phyloP scores from a whole-genome alignment of 2,329 filamentous ascomycete genomes.

The Aspergillus flavus region DNA sequence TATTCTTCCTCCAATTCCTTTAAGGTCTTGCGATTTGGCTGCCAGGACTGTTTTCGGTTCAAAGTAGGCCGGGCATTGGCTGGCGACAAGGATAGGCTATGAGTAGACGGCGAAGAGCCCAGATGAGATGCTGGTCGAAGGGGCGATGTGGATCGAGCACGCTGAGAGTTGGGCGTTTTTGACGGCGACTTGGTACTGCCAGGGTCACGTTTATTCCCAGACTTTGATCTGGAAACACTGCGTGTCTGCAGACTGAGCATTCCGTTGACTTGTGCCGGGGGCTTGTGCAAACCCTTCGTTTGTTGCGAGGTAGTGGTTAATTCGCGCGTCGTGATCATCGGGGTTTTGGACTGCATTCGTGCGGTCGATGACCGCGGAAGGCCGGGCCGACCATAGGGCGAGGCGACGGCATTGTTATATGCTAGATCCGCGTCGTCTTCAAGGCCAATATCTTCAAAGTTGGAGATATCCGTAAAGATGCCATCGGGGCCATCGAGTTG shows the following conservation, averaged over 20 bases:
- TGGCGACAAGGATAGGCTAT: slow-evolving; percentile 30
- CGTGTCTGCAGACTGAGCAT: slow-evolving; percentile 29
- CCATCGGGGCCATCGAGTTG: slow-evolving; percentile 70
- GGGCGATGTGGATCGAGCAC: slow-evolving; percentile 35
- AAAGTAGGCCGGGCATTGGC: slow-evolving; percentile 24
- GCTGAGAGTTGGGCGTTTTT: slow-evolving; percentile 31
- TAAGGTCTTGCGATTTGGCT: slow-evolving; percentile 49
- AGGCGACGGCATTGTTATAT: slow-evolving; percentile 31
- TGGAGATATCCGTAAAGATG: slow-evolving; percentile 70
- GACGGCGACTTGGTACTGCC: slow-evolving; percentile 28
- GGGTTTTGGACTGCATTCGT: slow-evolving; percentile 30
- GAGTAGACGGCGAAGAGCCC: slow-evolving; percentile 28
- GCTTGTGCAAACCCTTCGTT: slow-evolving; percentile 24
- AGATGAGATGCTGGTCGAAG: slow-evolving; percentile 29
- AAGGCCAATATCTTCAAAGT: slow-evolving; percentile 93
- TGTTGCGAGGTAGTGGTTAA: slow-evolving; percentile 34
- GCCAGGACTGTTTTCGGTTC: slow-evolving; percentile 43
- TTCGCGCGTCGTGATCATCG: slow-evolving; percentile 36
- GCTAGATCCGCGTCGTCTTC: slow-evolving; percentile 63
- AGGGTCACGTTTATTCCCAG: slow-evolving; percentile 28
- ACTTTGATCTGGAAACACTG: slow-evolving; percentile 26
- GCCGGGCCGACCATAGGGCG: slow-evolving; percentile 32
- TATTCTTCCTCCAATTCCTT: slow-evolving; percentile 54
- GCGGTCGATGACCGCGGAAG: slow-evolving; percentile 30
- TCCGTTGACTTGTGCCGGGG: slow-evolving; percentile 31